Percentiles rank a stretch among this genome's conserved stretches.
Conservation (phyloP, 2,329 filamentous ascomycete genomes). For the Trichoderma afroharzianum region DNA sequence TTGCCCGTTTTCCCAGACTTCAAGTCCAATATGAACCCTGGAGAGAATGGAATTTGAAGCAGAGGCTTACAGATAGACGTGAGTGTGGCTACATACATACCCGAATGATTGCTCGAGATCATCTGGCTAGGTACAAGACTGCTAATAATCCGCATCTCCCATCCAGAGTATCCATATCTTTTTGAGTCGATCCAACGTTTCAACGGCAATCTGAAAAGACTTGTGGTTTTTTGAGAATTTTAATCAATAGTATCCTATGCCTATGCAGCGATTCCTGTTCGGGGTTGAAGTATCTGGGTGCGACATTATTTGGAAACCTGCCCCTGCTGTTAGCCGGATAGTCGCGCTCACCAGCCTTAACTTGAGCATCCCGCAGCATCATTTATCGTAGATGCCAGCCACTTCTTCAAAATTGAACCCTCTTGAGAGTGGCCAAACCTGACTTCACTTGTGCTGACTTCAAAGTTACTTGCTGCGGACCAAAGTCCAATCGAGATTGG, state of each 20-base stretch:
- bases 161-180: neutral
- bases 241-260: conserved; percentile 1
- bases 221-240: conserved; percentile 3
- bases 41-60: conserved; percentile 26
- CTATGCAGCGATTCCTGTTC: neutral
- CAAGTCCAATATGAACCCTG: conserved; percentile 36
- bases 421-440: conserved; percentile 25
- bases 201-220: neutral
- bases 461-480: conserved; percentile 23
- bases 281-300: neutral
- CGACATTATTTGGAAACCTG: conserved; percentile 20
- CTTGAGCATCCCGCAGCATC: conserved; percentile 29
- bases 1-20: conserved; percentile 31
- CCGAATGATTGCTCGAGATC: neutral
- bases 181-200: neutral
- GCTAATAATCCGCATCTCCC: neutral
- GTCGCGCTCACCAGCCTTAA: conserved; percentile 28
- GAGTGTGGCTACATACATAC: neutral
- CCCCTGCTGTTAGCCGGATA: conserved; percentile 23
- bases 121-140: neutral
- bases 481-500: conserved; percentile 18
- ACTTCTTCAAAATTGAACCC: conserved; percentile 24
- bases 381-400: conserved; percentile 28
- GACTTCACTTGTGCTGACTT: conserved; percentile 28
- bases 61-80: neutral